These are phyloP conservation scores for Magnaporthiopsis rhizophila DNA, from an alignment of 2,329 filamentous ascomycete species.

Conservation along the genomic window DNA sequence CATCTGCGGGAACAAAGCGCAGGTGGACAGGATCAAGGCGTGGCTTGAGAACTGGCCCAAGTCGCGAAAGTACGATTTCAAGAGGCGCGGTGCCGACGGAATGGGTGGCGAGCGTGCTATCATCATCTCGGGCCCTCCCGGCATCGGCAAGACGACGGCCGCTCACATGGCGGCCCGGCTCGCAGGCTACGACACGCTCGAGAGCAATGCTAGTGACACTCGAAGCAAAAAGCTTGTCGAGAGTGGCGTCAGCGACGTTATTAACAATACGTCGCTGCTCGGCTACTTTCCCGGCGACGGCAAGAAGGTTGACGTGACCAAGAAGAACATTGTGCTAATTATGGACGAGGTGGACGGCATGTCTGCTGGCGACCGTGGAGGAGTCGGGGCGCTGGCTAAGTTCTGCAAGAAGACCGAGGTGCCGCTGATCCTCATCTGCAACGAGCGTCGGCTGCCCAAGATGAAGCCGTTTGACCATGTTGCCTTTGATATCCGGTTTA, in stretches of 20 bases:
- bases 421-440: conserved; percentile 95
- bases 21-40: conserved; percentile 79
- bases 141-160: conserved; percentile 95
- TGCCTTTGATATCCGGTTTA: conserved; percentile 78
- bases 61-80: conserved; percentile 72
- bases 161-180: conserved; percentile 90
- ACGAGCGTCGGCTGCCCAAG: conserved; percentile 85
- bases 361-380: conserved; percentile 93
- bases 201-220: conserved; percentile 92
- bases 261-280: conserved; percentile 86
- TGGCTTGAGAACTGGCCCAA: conserved; percentile 83
- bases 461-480: conserved; percentile 96
- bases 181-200: conserved; percentile 87
- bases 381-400: conserved; percentile 87
- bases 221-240: conserved; percentile 96
- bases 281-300: conserved; percentile 85
- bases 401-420: conserved; percentile 93
- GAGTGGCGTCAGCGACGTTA: conserved; percentile 74
- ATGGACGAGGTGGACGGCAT: conserved; percentile 99
- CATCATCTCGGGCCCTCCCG: conserved; percentile 89
- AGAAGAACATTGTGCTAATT: conserved; percentile 91
- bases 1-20: conserved; percentile 89
- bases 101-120: conserved; percentile 79
- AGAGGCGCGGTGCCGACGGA: conserved; percentile 75
- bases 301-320: conserved; percentile 68